Conservation (phyloP, 2,329 filamentous ascomycete genomes). For the Exophiala lecanii-corni region DNA sequence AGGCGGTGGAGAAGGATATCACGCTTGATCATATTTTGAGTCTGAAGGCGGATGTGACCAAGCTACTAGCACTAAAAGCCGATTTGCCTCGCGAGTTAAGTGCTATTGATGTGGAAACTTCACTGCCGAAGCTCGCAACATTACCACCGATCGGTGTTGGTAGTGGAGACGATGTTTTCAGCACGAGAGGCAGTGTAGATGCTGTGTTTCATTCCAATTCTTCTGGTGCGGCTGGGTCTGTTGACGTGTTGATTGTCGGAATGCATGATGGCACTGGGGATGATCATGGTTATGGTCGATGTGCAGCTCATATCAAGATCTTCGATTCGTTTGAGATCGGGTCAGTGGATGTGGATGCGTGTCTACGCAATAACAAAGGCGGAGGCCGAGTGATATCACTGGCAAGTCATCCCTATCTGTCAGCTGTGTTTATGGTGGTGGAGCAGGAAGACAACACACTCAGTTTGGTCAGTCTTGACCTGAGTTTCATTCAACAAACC, state of each 20-base stretch:
- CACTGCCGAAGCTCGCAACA: constrained; percentile 70
- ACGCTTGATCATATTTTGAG: constrained; percentile 41
- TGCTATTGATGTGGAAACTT: constrained; percentile 65
- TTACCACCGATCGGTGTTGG: constrained; percentile 58
- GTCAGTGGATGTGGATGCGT: constrained; percentile 51
- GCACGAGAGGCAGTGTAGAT: constrained; percentile 64
- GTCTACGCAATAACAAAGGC: constrained; percentile 38
- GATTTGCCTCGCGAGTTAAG: constrained; percentile 70
- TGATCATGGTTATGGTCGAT: constrained; percentile 6
- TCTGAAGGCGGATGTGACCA: constrained; percentile 34
- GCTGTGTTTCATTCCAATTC: constrained; percentile 57
- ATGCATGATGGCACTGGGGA: constrained; percentile 58
- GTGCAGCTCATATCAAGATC: constrained; percentile 66
- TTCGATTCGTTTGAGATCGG: constrained; percentile 83
- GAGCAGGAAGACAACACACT: constrained; percentile 32
- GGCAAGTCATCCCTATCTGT: constrained; percentile 65
- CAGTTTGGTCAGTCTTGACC: constrained; percentile 69
- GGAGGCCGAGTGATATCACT: constrained; percentile 51
- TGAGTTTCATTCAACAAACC: constrained; percentile 71
- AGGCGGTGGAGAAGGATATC: constrained; percentile 31
- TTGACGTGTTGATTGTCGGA: constrained; percentile 68
- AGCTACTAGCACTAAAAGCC: constrained; percentile 36
- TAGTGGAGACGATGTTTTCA: constrained; percentile 57
- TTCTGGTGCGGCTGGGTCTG: constrained; percentile 26
- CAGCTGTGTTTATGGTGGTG: constrained; percentile 70